Conservation (phyloP, 371 early-diverging fungal species). For the Mucor plumbeus region DNA sequence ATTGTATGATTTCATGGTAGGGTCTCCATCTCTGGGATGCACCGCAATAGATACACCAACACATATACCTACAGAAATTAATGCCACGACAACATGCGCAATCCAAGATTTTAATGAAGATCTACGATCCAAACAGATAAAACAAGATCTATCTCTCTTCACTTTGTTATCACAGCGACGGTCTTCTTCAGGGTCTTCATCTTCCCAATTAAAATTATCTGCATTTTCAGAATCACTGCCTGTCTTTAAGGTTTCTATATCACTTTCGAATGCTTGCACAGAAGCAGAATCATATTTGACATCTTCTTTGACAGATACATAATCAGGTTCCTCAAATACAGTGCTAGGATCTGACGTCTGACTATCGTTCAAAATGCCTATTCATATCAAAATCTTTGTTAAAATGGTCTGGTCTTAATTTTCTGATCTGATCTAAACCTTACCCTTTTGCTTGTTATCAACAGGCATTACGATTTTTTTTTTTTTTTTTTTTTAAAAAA, state of each 20-base stretch:
- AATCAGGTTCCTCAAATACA: neutral
- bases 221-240: conserved; percentile 25
- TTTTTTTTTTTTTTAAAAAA: too few species aligned
- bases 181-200: conserved; percentile 17
- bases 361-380: neutral
- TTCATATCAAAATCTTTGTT: neutral
- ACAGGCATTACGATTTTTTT: neutral
- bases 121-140: conserved; percentile 34
- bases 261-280: neutral
- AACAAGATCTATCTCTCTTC: neutral
- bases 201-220: conserved; percentile 38
- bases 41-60: conserved; percentile 37
- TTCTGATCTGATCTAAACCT: neutral
- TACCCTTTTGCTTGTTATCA: neutral
- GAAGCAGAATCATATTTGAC: neutral
- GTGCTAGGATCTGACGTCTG: neutral
- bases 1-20: conserved; percentile 32
- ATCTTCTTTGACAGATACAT: neutral
- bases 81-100: conserved; percentile 27
- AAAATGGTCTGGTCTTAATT: neutral
- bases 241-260: neutral
- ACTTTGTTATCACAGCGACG: neutral
- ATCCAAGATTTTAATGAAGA: conserved; percentile 39
- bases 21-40: conserved; percentile 2
- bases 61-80: conserved; percentile 34